Evolutionary conservation across 2,329 filamentous ascomycete species (phyloP), one percentile per base, ranked within the genome.

Genomic region (Trichoderma atrobrunneum): DNA sequence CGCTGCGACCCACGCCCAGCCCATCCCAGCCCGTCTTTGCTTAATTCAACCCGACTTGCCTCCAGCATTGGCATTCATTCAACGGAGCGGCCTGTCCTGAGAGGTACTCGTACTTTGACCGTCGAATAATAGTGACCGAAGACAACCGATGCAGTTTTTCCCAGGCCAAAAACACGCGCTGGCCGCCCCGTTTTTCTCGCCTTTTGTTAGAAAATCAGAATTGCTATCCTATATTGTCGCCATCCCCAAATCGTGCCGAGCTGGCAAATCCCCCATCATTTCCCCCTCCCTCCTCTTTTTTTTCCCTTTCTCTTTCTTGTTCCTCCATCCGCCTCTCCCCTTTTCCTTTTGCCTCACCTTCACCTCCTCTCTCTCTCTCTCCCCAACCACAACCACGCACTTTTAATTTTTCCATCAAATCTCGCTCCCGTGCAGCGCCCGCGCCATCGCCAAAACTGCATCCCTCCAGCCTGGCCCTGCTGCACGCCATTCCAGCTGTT

Each of bases 401-500:
- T 73, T 71, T 75, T 76, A 36, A 36, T 75, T 43, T 43, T 43
- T 43, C 75, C 84, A 86, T 86, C 84, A 79, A 82, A 82, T 81
- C 79, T 77, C 75, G 74, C 80, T 79, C 80, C 77, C 71, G 79
- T 79, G 75, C 75, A 67, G 70, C 75, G 76, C 77, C 78, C 71
- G 74, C 78, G 75, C 74, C 80, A 83, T 83, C 81, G 72, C 73
- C 74, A 82, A 81, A 83, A 62, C 75, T 75, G 78, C 78, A 80
- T 82, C 81, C 74, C 79, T 78, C 80, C 78, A 80, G 72, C 72
- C 77, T 71, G 71, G 74, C 70, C 74, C 74, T 68, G 74, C 78
- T 77, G 79, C 75, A 78, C 78, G 76, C 73, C 75, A 75, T 78
- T 78, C 74, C 76, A 68, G 73, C 32, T 14, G 28, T 74, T 73